phyloP scores from a whole-genome alignment of 768 basidiomycete genomes.

The Suillus plorans region DNA sequence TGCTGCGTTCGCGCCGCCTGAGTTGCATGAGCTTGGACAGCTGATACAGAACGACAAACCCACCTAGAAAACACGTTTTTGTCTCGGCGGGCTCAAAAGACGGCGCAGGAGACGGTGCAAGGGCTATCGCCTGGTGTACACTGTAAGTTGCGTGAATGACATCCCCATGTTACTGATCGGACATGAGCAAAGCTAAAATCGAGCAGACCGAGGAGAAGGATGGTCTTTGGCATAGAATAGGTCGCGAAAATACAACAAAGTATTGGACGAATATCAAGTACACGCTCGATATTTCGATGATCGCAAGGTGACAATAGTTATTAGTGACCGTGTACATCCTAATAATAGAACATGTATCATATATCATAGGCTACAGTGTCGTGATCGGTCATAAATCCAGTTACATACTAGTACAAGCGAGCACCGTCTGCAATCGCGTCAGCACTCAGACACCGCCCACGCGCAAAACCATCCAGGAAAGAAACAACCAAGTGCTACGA shows the following conservation, averaged over 20 bases:
- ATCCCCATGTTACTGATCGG: constrained; percentile 8
- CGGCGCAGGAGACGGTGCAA: constrained; percentile 8
- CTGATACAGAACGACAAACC: background rate
- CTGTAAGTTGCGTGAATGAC: constrained; percentile 18
- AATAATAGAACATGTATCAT: background rate
- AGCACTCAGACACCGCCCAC: too few relatives aligned
- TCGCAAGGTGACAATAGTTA: background rate
- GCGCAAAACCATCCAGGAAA: too few relatives aligned
- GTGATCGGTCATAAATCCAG: background rate
- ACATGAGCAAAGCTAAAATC: constrained; percentile 6
- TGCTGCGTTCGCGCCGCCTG: constrained; percentile 6
- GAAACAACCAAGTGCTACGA: too few relatives aligned
- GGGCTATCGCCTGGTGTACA: constrained; percentile 22
- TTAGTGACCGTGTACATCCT: background rate
- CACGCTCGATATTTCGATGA: background rate
- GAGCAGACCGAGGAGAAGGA: too few relatives aligned
- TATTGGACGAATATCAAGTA: background rate
- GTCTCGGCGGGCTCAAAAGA: background rate
- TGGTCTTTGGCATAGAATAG: background rate
- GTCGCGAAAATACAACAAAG: background rate
- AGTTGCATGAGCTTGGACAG: background rate
- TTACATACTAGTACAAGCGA: background rate
- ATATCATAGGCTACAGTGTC: background rate
- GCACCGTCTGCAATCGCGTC: too few relatives aligned
- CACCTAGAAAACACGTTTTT: too few relatives aligned